Percentiles rank a stretch among this genome's conserved stretches.
Conservation (phyloP, 768 basidiomycete species). For the Hemileccinum rubropunctum region DNA sequence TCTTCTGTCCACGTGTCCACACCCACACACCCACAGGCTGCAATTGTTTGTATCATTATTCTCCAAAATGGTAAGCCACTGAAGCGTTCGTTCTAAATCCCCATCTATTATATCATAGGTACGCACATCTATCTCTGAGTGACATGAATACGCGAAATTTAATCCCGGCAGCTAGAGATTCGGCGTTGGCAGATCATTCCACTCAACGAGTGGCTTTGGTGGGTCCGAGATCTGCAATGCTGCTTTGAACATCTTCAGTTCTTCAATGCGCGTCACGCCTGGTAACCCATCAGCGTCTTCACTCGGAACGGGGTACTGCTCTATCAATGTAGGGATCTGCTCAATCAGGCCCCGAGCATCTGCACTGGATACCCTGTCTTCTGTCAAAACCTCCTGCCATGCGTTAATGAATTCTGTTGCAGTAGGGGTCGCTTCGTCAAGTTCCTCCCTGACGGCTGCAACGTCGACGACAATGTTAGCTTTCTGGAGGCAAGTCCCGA, state of each 20-base stretch:
- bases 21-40: too few species aligned
- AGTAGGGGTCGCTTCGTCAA: conserved; percentile 56
- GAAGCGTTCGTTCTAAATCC: too few species aligned
- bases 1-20: too few species aligned
- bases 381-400: conserved; percentile 48
- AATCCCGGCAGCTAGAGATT: conserved; percentile 41
- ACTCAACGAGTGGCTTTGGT: conserved; percentile 67
- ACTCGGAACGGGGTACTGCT: conserved; percentile 52
- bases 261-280: conserved; percentile 61
- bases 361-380: conserved; percentile 39
- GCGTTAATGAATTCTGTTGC: conserved; percentile 60
- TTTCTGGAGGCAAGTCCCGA: conserved; percentile 50
- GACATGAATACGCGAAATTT: neutral
- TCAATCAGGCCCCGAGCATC: conserved; percentile 46
- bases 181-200: conserved; percentile 67
- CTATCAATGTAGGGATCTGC: conserved; percentile 55
- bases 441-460: conserved; percentile 47
- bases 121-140: neutral
- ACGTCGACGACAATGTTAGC: conserved; percentile 50
- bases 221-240: conserved; percentile 50
- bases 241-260: conserved; percentile 64
- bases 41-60: too few species aligned
- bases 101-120: too few species aligned
- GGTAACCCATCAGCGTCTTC: conserved; percentile 47
- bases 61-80: too few species aligned